Base-by-base conservation (phyloP, 1,284 basidiomycete species). In the Gomphus bonarii region DNA sequence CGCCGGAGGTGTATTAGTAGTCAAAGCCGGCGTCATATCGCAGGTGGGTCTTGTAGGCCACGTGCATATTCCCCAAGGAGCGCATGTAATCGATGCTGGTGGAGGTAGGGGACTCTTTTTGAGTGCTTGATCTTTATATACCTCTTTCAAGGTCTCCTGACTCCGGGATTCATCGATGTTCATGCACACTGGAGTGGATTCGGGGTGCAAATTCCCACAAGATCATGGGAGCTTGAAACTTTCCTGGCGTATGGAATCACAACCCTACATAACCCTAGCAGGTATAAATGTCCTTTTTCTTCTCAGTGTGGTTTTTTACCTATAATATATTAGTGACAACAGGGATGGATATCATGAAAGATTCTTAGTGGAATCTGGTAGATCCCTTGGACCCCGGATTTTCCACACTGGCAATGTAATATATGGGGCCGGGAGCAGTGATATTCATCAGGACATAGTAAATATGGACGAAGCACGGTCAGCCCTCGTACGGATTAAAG, bases 171-270 rank as follows among this genome's bases (percentile, higher is more conserved):
- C 64, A 81, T 88, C 55, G 85, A 88, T 59, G 80, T 82, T 7
- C 85, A 88, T 61, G 85, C 85, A 6, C 85, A 88, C 61, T 88
- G 85, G 85, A 65, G 68, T 42, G 81, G 81, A 0, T 78, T 76
- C 58, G 61, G 48, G 0, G 73, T 71, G 33, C 70, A 71, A 36
- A 77, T 79, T 62, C 84, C 85, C 0, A 73, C 82, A 3, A 75
- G 73, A 50, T 85, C 84, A 2, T 88, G 85, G 84, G 84, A 88
- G 63, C 73, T 84, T 70, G 75, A 84, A 65, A 78, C 83, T 0
- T 86, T 87, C 76, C 74, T 88, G 31, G 82, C 85, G 0, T 86
- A 86, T 62, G 85, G 85, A n/a, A 77, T 88, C 8, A 88, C 85
- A 0, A 86, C 85, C 1, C 63, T 88, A 58, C 85, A 88, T 72